Base-by-base conservation (phyloP, 192 early-diverging fungal species). In the Rhizoclosmatium globosum region DNA sequence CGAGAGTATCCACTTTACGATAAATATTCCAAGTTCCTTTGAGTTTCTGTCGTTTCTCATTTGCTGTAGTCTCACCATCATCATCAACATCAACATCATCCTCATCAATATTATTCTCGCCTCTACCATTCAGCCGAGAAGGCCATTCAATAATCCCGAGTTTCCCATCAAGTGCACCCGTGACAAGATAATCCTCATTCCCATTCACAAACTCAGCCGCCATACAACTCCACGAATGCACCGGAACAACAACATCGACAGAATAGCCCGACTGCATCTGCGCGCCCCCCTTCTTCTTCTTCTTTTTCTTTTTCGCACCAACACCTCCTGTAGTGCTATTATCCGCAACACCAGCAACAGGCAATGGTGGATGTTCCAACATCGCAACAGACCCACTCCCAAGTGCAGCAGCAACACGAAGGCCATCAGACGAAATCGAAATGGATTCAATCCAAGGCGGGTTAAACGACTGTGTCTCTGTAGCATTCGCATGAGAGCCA, bases 221-320 rank as follows among this genome's bases (percentile, higher is more conserved):
- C 7, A 59, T 64, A 31, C 72, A 74, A 41, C 72, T 74, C 72
- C 72, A 74, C 2, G 72, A 59, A 47, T 74, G 72, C 13, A 74
- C 53, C 6, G 48, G 53, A 39, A 53, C 11, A 3, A 57, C 19
- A 17, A 44, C 70, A n/a, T 74, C 43, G 23, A 47, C 11, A 42
- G 60, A 64, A 13, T 9, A 41, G 62, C n/a, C 9, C 9, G 62
- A 64, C 13, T 13, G 50, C 2, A 72, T 23, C 17, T 17, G 44
- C 41, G 59, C 53, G 17, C 31, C 42, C 19, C 39, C 21, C 44
- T 62, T 60, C 39, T 74, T 74, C 59, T 74, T 74, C 44, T 74
- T 74, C 42, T 59, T 62, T 47, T 31, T 31, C 31, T 31, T 31
- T 31, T 31, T 31, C 31, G 31, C 31, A 31, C 31, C 31, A 31